phyloP scores from a whole-genome alignment of 2,329 filamentous ascomycete genomes.

The Calonectria pauciramosa region DNA sequence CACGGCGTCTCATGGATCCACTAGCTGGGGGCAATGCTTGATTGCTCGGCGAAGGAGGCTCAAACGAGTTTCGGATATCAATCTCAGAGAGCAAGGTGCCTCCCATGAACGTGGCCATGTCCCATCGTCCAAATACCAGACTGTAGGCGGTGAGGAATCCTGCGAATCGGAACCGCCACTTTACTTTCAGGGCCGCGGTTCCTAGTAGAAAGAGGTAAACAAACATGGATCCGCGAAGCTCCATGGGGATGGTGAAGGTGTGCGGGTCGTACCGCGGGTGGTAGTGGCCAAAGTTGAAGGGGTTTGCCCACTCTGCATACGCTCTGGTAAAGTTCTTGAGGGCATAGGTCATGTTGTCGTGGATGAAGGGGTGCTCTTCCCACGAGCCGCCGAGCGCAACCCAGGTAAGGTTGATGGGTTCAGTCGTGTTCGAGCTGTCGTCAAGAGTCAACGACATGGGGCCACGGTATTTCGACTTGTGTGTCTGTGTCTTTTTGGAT shows the following conservation, averaged over 20 bases:
- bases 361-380: slow-evolving; percentile 57
- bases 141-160: slow-evolving; percentile 51
- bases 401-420: slow-evolving; percentile 49
- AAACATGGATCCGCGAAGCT: slow-evolving; percentile 57
- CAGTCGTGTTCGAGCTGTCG: slow-evolving; percentile 46
- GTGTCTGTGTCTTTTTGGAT: slow-evolving; percentile 8
- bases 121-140: slow-evolving; percentile 53
- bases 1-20: slow-evolving; percentile 19
- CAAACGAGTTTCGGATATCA: slow-evolving; percentile 48
- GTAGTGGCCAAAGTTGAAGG: slow-evolving; percentile 56
- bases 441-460: background rate
- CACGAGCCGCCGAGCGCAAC: slow-evolving; percentile 56
- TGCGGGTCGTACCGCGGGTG: slow-evolving; percentile 58
- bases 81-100: slow-evolving; percentile 54
- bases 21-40: slow-evolving; percentile 33
- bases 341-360: slow-evolving; percentile 54
- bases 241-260: slow-evolving; percentile 58
- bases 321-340: slow-evolving; percentile 54
- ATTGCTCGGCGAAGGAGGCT: slow-evolving; percentile 27
- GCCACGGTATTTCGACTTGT: background rate
- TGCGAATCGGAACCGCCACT: slow-evolving; percentile 50
- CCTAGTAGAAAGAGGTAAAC: slow-evolving; percentile 57
- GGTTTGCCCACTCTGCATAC: slow-evolving; percentile 57
- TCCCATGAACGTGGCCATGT: slow-evolving; percentile 56
- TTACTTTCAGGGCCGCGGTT: slow-evolving; percentile 52